These are phyloP conservation scores for Mycena belliarum DNA, from an alignment of 768 basidiomycete species.

Conservation along the genomic window DNA sequence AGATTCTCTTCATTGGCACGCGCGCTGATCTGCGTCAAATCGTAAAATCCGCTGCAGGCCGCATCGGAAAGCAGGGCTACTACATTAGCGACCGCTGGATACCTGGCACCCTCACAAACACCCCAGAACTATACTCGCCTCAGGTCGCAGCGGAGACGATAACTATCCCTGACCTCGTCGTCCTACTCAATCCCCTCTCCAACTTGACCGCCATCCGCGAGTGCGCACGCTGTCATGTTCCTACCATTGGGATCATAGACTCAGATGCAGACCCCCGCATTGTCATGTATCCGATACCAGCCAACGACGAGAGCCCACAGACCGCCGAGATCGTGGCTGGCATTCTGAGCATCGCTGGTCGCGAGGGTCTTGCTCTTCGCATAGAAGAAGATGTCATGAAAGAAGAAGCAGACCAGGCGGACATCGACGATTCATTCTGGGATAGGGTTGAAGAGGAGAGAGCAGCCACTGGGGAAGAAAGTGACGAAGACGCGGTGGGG, in stretches of 20 bases:
- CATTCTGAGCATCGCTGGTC: constrained; percentile 83
- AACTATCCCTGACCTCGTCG: constrained; percentile 81
- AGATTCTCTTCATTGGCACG: constrained; percentile 89
- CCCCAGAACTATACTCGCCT: constrained; percentile 67
- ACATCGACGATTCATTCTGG: constrained; percentile 5
- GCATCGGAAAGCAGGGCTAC: constrained; percentile 79
- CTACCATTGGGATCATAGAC: constrained; percentile 93
- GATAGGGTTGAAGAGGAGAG: neutral
- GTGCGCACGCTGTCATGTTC: constrained; percentile 85
- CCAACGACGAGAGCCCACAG: constrained; percentile 93
- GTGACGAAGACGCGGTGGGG: neutral
- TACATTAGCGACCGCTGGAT: constrained; percentile 89
- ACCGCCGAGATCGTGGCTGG: constrained; percentile 91
- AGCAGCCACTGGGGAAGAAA: neutral
- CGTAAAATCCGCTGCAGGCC: constrained; percentile 76
- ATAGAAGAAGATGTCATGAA: constrained; percentile 32
- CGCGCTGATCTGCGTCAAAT: constrained; percentile 74
- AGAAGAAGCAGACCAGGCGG: constrained; percentile 24
- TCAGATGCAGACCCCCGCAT: constrained; percentile 94
- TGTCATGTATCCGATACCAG: constrained; percentile 97
- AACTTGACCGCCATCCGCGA: constrained; percentile 89
- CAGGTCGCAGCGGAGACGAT: constrained; percentile 52
- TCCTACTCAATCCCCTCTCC: constrained; percentile 88
- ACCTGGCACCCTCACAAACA: constrained; percentile 94
- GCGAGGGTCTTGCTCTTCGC: constrained; percentile 65